Evolutionary conservation across 805 yeast genomes (phyloP).

Genomic region (Candida golubevii): DNA sequence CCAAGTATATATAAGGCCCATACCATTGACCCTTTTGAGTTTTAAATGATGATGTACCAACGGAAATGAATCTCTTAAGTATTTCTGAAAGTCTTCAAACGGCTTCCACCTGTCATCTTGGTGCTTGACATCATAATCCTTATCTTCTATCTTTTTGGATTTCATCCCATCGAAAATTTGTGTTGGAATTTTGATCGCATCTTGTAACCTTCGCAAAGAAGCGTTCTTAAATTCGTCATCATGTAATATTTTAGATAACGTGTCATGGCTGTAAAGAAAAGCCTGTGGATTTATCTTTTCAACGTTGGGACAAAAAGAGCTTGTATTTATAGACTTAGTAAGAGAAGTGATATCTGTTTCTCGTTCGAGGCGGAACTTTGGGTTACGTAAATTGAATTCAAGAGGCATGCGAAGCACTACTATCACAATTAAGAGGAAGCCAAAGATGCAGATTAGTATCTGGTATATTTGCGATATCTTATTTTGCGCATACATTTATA

Average conservation of each 20-base stretch:
- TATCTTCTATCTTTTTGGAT: conserved; percentile 23
- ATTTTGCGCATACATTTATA: no score
- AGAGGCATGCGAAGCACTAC: no score
- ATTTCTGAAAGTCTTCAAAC: conserved; percentile 44
- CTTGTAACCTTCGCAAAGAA: conserved; percentile 22
- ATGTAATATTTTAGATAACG: conserved; percentile 23
- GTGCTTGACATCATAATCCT: conserved; percentile 4
- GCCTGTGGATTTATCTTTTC: conserved; percentile 27
- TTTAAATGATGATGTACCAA: conserved; percentile 44
- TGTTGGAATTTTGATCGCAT: conserved; percentile 31
- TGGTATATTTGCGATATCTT: no score
- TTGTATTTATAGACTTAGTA: conserved; percentile 7
- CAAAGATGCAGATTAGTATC: no score
- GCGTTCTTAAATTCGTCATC: conserved; percentile 22
- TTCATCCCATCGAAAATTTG: conserved; percentile 30
- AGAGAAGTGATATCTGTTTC: no score
- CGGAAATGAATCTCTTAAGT: conserved; percentile 54
- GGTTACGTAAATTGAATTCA: no score
- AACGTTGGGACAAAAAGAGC: conserved; percentile 34
- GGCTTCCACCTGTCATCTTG: conserved; percentile 22
- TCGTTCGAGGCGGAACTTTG: no score
- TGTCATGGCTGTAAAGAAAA: conserved; percentile 18
- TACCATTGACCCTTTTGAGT: conserved; percentile 46
- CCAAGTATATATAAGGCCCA: conserved; percentile 63
- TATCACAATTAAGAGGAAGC: no score